Percentiles rank a stretch among this genome's conserved stretches.
Evolutionary conservation across 176 grass and related monocot species (phyloP).

Genomic region (Oryza longistaminata): DNA sequence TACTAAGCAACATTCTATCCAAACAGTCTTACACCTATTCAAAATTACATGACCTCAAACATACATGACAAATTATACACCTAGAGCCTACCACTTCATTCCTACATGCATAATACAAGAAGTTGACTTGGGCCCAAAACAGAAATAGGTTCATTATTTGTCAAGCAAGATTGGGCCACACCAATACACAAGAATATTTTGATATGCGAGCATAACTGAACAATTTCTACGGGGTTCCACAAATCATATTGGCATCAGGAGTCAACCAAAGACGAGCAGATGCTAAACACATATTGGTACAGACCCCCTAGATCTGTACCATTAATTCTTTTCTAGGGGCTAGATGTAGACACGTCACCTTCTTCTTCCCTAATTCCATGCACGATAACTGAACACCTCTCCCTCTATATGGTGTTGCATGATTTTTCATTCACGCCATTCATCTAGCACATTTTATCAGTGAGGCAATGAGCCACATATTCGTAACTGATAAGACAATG

Average conservation of each 20-base stretch:
- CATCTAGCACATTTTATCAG: too few species aligned
- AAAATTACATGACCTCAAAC: neutral
- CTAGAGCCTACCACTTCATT: neutral
- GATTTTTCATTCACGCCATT: too few species aligned
- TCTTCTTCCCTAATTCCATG: too few species aligned
- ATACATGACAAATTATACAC: neutral
- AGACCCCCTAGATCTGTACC: too few species aligned
- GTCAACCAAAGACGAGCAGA: neutral
- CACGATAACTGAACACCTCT: too few species aligned
- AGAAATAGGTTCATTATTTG: neutral
- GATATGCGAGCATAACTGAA: neutral
- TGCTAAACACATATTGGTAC: neutral
- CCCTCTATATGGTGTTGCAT: too few species aligned
- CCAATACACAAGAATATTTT: too few species aligned
- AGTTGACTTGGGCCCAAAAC: neutral
- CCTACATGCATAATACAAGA: neutral
- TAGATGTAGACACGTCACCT: too few species aligned
- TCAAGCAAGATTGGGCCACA: neutral
- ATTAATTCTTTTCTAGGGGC: too few species aligned
- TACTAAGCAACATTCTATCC: neutral
- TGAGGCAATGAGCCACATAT: too few species aligned
- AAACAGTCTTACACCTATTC: neutral
- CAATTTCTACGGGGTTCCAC: neutral
- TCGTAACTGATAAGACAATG: too few species aligned
- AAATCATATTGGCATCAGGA: neutral